Conservation (phyloP, 305 asterid genomes). For the Lippia alba region DNA sequence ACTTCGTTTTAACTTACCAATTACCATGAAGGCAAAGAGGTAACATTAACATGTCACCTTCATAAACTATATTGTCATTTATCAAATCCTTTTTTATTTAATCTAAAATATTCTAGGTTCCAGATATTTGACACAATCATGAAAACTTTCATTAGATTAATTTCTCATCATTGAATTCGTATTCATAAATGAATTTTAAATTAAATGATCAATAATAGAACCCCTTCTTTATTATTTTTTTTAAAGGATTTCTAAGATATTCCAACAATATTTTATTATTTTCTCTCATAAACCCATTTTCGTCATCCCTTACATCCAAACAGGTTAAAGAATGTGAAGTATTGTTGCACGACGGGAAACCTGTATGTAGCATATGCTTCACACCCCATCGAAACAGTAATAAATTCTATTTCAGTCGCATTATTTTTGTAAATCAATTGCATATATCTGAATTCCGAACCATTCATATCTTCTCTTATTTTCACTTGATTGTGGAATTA, state of each 20-base stretch:
- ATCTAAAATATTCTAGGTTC: too few relatives aligned
- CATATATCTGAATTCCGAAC: slow-evolving; percentile 14
- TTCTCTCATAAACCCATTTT: slow-evolving; percentile 18
- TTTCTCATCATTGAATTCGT: not conserved
- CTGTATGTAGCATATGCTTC: slow-evolving; percentile 86
- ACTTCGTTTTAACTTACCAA: slow-evolving; percentile 68
- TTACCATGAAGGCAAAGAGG: slow-evolving; percentile 79
- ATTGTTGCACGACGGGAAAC: slow-evolving; percentile 60
- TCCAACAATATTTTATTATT: slow-evolving; percentile 8
- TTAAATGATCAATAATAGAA: too few relatives aligned
- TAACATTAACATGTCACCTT: slow-evolving; percentile 34
- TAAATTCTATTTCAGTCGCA: slow-evolving; percentile 27
- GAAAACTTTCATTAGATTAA: not conserved
- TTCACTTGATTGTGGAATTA: slow-evolving; percentile 36
- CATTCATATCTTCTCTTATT: slow-evolving; percentile 14
- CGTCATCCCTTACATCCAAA: slow-evolving; percentile 25
- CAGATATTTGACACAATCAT: not conserved
- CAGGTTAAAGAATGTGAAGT: slow-evolving; percentile 96
- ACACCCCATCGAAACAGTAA: slow-evolving; percentile 84
- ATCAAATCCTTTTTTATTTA: not conserved
- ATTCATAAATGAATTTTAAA: too few relatives aligned
- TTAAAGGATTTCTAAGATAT: not conserved
- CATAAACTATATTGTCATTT: not conserved
- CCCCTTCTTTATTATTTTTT: slow-evolving; percentile 1
- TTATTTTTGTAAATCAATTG: slow-evolving; percentile 9